A percentile compares a stretch with the other conserved stretches of the same genome.
Conservation (phyloP, 2,329 filamentous ascomycete genomes). For the Mycosphaerella arachidis region DNA sequence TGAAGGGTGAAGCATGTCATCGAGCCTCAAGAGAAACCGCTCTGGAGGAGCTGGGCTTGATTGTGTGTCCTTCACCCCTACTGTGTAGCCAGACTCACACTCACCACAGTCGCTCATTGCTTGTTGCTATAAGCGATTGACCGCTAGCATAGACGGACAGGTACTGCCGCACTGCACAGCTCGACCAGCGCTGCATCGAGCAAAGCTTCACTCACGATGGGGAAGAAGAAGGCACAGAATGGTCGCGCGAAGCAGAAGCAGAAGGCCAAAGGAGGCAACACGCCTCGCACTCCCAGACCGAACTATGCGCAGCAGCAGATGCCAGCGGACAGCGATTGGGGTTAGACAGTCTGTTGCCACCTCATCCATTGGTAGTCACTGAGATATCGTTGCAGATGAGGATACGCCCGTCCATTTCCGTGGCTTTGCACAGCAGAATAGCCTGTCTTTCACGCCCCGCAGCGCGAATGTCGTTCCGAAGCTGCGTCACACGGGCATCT, state of each 20-base stretch:
- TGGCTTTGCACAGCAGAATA: slow-evolving; percentile 26
- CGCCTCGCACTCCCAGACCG: slow-evolving; percentile 5
- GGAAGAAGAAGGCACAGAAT: slow-evolving; percentile 23
- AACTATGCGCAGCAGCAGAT: slow-evolving; percentile 1
- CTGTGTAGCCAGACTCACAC: slow-evolving; percentile 6
- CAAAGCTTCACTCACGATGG: slow-evolving; percentile 9
- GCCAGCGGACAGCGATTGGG: slow-evolving; percentile 16
- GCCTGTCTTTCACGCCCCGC: slow-evolving; percentile 32
- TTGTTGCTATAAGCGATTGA: not conserved
- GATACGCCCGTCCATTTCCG: slow-evolving; percentile 22
- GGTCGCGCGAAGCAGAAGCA: slow-evolving; percentile 26
- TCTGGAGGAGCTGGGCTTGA: slow-evolving; percentile 1
- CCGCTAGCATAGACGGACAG: not conserved
- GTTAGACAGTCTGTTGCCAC: slow-evolving; percentile 8
- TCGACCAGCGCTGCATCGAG: not conserved
- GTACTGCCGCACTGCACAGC: not conserved
- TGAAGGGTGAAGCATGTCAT: slow-evolving; percentile 7
- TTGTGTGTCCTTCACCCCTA: not conserved
- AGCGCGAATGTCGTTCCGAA: slow-evolving; percentile 40
- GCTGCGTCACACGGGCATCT: slow-evolving; percentile 53
- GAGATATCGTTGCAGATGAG: slow-evolving; percentile 12
- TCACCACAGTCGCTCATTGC: slow-evolving; percentile 15
- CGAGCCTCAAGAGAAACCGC: not conserved
- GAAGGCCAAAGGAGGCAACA: slow-evolving; percentile 20
- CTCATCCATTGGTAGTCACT: slow-evolving; percentile 7